Base-by-base conservation (phyloP, 177 flowering plant genomes). In the Telopea speciosissima region DNA sequence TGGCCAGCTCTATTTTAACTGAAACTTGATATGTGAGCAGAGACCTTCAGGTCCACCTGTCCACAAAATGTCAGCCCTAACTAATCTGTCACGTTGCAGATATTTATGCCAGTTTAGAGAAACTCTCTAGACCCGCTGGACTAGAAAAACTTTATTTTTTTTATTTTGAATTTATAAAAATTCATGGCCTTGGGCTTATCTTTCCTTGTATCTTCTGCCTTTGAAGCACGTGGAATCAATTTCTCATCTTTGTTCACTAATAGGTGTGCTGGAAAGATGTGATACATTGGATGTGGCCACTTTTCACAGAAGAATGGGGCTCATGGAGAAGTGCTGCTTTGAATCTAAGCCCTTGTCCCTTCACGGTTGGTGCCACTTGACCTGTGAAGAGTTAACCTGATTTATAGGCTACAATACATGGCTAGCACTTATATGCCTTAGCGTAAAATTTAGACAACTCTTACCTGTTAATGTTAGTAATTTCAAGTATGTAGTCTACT, bases 281-380 rank as follows among this genome's bases (percentile, higher is more conserved):
- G 28, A 81, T 78, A 67, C 99, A 94, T 68, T 94, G 99, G 99
- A 89, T 94, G 96, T 95, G 99, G 99, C 97, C 99, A 66, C 92
- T 92, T 78, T 95, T 90, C 79, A 83, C 88, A 25, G 97, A 92
- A 74, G 84, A 80, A 71, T 92, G 97, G 97, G 97, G 88, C 69
- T 82, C 81, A 2, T 92, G 97, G 97, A 84, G 99, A 83, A 79
- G 81, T 73, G 76, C 68, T 63, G 82, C 77, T 28, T 80, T 94
- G 76, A 82, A 86, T 71, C 82, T 95, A 68, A 92, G 97, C 73
- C 75, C 87, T 67, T 85, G 75, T 61, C 97, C 99, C 71, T 87
- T 90, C 69, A 89, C 86, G 68, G 98, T 93, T 61, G 42, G 84
- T 85, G 63, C 22, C 65, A 66, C 40, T 36, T 40, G 52, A 23